Base-by-base conservation (phyloP, 371 early-diverging fungal genomes). In the Basidiobolus meristosporus region DNA sequence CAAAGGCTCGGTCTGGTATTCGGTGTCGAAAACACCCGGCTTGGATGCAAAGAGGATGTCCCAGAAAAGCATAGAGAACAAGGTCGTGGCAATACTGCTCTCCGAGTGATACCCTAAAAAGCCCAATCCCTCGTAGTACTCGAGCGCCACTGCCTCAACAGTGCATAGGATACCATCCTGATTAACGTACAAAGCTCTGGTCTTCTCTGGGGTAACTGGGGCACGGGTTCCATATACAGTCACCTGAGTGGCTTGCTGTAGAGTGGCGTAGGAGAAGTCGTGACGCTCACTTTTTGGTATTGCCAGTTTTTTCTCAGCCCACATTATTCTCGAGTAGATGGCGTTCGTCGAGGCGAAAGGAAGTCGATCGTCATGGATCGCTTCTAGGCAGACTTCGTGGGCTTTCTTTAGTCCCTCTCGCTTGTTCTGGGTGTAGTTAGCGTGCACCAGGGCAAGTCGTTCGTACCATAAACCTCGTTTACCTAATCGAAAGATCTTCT, bases 1-100 rank as follows among this genome's bases (percentile, higher is more conserved):
- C 35, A 81, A 51, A 7, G 83, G 83, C 17, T 54, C 71, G 1
- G 59, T 61, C 53, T 81, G 83, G 44, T 68, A 81, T 7, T 68
- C 63, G 10, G 80, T 80, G 47, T 82, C 80, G 50, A 82, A 76
- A 1, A 75, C 76, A 18, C 76, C 81, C n/a, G 74, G 67, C 7
- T 61, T 52, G 6, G 63, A 54, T 0, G 63, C 54, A 50, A 77
- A 81, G 3, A 82, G 51, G 19, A 79, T 62, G 39, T 81, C 78
- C 79, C 80, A 82, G 43, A 82, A 77, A 14, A 80, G 47, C 1
- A 79, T 47, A 3, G 57, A 57, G 48, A 77, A 77, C 43, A 72
- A 40, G 2, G 71, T 76, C 0, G 65, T 60, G 0, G 70, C 51
- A 19, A 83, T 56, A 0, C 68, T 58, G 29, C 66, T 70, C 46